phyloP scores from a whole-genome alignment of 1,139 yeast genomes.

The Yamadazyma pseudoaaseri region DNA sequence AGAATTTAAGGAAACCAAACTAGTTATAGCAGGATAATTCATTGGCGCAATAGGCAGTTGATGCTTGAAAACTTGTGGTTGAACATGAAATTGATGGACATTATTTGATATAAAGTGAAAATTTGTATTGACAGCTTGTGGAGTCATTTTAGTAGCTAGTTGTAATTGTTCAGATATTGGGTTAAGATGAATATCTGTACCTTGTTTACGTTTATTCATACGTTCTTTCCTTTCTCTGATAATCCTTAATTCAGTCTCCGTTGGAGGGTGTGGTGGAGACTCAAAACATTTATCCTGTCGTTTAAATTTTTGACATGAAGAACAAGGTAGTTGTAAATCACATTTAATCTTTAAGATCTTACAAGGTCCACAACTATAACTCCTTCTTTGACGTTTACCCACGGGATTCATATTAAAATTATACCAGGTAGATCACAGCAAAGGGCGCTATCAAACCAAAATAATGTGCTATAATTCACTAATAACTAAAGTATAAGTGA shows the following conservation, averaged over 20 bases:
- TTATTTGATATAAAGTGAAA: constrained; percentile 2
- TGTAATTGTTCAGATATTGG: neutral
- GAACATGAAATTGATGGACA: constrained; percentile 1
- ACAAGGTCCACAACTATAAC: constrained; percentile 60
- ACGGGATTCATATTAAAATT: neutral
- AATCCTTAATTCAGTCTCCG: constrained; percentile 24
- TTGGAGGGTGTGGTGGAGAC: constrained; percentile 50
- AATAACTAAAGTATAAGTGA: too few relatives aligned
- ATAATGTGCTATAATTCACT: too few relatives aligned
- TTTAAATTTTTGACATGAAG: constrained; percentile 45
- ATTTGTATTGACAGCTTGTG: neutral
- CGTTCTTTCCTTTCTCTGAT: constrained; percentile 24
- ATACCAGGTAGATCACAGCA: too few relatives aligned
- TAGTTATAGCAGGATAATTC: neutral
- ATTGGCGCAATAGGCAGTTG: neutral
- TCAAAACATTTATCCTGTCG: constrained; percentile 36
- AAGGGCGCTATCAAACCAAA: too few relatives aligned
- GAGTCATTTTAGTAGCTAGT: neutral
- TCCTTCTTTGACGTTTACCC: constrained; percentile 39
- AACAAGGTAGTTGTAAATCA: constrained; percentile 50
- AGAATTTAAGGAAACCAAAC: constrained; percentile 1
- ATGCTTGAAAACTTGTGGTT: neutral
- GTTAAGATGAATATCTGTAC: neutral
- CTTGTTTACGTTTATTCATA: constrained; percentile 14
- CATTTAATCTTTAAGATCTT: constrained; percentile 53